Base-by-base conservation (phyloP, 208 protist species). In the Acanthamoeba divionensis region DNA sequence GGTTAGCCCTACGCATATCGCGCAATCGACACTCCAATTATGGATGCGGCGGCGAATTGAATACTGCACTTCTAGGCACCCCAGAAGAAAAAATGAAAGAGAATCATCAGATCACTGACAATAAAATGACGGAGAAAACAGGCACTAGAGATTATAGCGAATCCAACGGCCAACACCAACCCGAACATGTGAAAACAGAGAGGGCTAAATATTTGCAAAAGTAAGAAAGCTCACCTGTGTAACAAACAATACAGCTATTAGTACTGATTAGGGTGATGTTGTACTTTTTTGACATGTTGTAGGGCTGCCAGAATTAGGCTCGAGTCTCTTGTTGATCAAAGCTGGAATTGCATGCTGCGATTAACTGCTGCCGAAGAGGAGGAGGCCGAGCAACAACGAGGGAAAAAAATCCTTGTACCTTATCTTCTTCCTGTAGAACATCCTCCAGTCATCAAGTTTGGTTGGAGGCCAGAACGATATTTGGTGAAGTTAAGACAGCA, bases 391-490 rank as follows among this genome's bases (percentile, higher is more conserved):
- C 13, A 29, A 21, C 18, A 9, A 5, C 71, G 71, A 0, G 71
- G 71, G 50, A 52, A 60, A 52, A 82, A 82, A 52, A 82, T 82
- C 71, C n/a, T 82, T 21, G 38, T 82, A 10, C 71, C 71, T 8
- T 82, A 45, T 15, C 71, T 82, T 10, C 71, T 82, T 33, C 38
- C 71, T 8, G 38, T 12, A 1, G 29, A 45, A 9, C 71, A 60
- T 31, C 47, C 62, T 36, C 45, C 71, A 10, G 50, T 82, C 33
- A 9, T 63, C 71, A 82, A 82, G 71, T 82, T 82, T n/a, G 71
- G 71, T 3, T 82, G 71, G 71, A n/a, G 71, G 18, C 71, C 71
- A 12, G 71, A 82, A 36, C 71, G 71, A 45, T 82, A 82, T 33
- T 29, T 82, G 10, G 45, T 82, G 21, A 82, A 82, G 71, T 18